A percentile compares a stretch with the other conserved stretches of the same genome.
These are phyloP conservation scores for Didymella exigua DNA, from an alignment of 2,329 filamentous ascomycete species.

Conservation along the genomic window DNA sequence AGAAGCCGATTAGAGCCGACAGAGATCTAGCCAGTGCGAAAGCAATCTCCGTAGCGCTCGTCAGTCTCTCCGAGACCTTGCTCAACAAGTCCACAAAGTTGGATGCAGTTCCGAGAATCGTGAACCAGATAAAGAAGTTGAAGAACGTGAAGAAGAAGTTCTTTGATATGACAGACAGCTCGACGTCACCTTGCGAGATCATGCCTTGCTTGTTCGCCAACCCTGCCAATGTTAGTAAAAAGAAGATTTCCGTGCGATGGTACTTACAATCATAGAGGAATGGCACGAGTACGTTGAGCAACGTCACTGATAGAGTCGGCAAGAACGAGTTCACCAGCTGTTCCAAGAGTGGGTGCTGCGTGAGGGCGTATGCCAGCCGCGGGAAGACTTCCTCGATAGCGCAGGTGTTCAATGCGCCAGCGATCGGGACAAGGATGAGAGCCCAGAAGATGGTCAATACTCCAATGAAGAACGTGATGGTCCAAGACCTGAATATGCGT, in stretches of 20 bases:
- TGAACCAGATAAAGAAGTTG: constrained; percentile 97
- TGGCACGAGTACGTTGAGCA: constrained; percentile 87
- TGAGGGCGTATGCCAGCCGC: constrained; percentile 68
- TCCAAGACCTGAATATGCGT: constrained; percentile 80
- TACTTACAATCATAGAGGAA: constrained; percentile 85
- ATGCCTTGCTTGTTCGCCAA: constrained; percentile 90
- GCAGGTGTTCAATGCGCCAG: constrained; percentile 79
- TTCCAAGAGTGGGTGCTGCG: constrained; percentile 70
- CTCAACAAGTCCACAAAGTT: constrained; percentile 71
- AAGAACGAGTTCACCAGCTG: constrained; percentile 86
- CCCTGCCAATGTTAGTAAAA: constrained; percentile 47
- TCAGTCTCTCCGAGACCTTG: constrained; percentile 72
- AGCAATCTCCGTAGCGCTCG: constrained; percentile 80
- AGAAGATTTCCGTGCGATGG: neutral
- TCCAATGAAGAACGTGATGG: constrained; percentile 80
- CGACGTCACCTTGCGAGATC: constrained; percentile 92
- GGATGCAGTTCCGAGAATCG: constrained; percentile 79
- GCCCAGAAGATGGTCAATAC: constrained; percentile 89
- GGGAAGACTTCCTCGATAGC: constrained; percentile 77
- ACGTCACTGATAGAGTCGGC: constrained; percentile 81
- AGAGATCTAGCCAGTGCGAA: constrained; percentile 76
- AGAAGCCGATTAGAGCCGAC: constrained; percentile 77
- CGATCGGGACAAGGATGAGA: constrained; percentile 77
- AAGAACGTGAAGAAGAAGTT: constrained; percentile 99
- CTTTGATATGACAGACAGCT: constrained; percentile 93